These are phyloP conservation scores for Paramecium pentaurelia DNA, from an alignment of 73 alveolate species.

Conservation along the genomic window DNA sequence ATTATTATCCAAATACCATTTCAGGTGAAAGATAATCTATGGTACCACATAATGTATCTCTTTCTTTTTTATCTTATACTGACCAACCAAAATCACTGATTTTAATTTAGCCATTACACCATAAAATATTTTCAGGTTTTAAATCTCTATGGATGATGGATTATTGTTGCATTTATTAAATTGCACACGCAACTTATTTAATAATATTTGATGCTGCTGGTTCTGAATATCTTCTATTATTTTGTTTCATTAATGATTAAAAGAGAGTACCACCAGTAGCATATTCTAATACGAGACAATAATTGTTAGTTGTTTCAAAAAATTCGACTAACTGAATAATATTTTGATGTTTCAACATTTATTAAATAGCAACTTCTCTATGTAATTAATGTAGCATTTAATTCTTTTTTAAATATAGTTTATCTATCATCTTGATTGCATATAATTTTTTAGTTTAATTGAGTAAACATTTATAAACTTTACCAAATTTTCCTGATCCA, in stretches of 20 bases:
- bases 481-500: slow-evolving; percentile 14
- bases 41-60: slow-evolving; percentile 95
- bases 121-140: slow-evolving; percentile 74
- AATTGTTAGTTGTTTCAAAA: slow-evolving; percentile 80
- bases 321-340: slow-evolving; percentile 86
- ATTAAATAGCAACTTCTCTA: background rate
- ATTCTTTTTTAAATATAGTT: background rate
- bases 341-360: slow-evolving; percentile 73
- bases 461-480: background rate
- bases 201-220: slow-evolving; percentile 28
- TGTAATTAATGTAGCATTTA: background rate
- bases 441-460: background rate
- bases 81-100: slow-evolving; percentile 69
- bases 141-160: slow-evolving; percentile 75
- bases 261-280: slow-evolving; percentile 22
- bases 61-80: background rate
- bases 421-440: slow-evolving; percentile 38
- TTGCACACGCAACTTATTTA: background rate
- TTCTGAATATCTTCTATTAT: slow-evolving; percentile 9
- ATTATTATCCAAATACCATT: slow-evolving; percentile 83
- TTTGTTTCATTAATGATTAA: background rate
- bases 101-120: slow-evolving; percentile 60
- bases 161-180: background rate
- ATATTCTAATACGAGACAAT: slow-evolving; percentile 79
- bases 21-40: slow-evolving; percentile 98